Percentiles rank a stretch among this genome's conserved stretches.
These are phyloP conservation scores for Grigorovia humatica DNA, from an alignment of 805 yeast genomes.

Conservation along the genomic window DNA sequence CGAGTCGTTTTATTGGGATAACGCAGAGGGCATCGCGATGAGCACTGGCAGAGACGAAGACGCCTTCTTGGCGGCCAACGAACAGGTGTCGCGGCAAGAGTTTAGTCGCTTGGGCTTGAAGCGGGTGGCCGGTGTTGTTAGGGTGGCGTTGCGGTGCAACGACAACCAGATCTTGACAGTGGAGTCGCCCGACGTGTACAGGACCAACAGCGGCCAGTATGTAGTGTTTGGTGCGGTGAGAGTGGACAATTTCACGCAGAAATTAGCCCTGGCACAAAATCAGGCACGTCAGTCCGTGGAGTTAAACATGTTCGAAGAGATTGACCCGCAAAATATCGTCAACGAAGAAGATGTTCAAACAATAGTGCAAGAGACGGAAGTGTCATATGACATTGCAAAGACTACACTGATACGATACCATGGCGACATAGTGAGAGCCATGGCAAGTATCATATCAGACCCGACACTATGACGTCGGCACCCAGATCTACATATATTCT, in stretches of 20 bases:
- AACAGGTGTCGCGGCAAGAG: conserved; percentile 85
- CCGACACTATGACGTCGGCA: conserved; percentile 26
- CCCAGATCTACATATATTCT: not conserved
- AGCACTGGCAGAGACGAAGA: conserved; percentile 6
- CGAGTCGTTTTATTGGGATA: too few relatives aligned
- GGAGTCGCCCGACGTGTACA: conserved; percentile 88
- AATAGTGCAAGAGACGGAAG: conserved; percentile 83
- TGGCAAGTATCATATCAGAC: conserved; percentile 37
- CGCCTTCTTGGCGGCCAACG: conserved; percentile 72
- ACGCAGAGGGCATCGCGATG: not conserved
- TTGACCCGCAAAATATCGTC: conserved; percentile 39
- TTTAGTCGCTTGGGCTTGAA: conserved; percentile 39
- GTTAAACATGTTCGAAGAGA: conserved; percentile 19
- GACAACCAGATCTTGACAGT: conserved; percentile 83
- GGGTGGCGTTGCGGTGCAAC: conserved; percentile 88
- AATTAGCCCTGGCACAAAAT: conserved; percentile 71
- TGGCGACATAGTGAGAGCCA: conserved; percentile 90
- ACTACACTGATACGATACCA: conserved; percentile 79
- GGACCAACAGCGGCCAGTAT: conserved; percentile 67
- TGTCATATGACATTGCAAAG: conserved; percentile 78
- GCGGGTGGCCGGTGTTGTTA: conserved; percentile 78
- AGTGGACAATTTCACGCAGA: conserved; percentile 83
- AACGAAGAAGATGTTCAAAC: conserved; percentile 73
- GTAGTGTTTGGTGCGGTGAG: conserved; percentile 61
- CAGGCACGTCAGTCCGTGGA: conserved; percentile 40